Conservation (phyloP, 108 stramenopile genomes). For the Stephanodiscus minutulus region DNA sequence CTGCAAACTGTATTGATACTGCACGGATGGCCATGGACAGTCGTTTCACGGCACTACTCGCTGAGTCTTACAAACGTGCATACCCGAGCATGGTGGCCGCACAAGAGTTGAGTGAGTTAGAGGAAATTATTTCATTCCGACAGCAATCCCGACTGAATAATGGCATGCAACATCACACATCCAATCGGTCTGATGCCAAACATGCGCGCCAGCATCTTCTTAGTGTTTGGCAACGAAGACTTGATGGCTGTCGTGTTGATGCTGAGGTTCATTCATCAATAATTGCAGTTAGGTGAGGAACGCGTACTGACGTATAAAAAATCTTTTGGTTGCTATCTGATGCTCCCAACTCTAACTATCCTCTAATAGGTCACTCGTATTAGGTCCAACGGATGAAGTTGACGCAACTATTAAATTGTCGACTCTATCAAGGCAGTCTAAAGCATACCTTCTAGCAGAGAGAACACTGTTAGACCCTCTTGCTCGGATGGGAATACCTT, state of each 20-base stretch:
- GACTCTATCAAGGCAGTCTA: constrained; percentile 88
- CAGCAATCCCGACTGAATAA: constrained; percentile 54
- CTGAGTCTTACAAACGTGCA: constrained; percentile 89
- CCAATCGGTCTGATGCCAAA: constrained; percentile 55
- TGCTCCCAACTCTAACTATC: neutral
- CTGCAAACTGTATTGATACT: constrained; percentile 80
- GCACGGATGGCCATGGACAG: constrained; percentile 88
- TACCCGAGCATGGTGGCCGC: constrained; percentile 93
- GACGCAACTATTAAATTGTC: constrained; percentile 92
- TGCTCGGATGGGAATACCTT: constrained; percentile 59
- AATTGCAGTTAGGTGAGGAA: constrained; percentile 87
- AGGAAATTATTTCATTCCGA: constrained; percentile 91
- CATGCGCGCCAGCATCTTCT: constrained; percentile 66
- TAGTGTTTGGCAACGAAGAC: constrained; percentile 79
- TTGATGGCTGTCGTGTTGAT: constrained; percentile 86
- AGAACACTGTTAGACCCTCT: constrained; percentile 84
- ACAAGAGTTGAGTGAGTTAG: constrained; percentile 88
- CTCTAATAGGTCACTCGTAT: constrained; percentile 8
- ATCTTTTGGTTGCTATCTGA: neutral
- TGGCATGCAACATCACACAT: constrained; percentile 52
- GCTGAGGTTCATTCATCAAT: constrained; percentile 89
- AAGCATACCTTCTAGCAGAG: constrained; percentile 80
- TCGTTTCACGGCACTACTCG: constrained; percentile 91
- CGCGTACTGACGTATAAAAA: constrained; percentile 39
- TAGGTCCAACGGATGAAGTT: constrained; percentile 87